Conservation (phyloP, 768 basidiomycete genomes). For the Boletus bicolor region DNA sequence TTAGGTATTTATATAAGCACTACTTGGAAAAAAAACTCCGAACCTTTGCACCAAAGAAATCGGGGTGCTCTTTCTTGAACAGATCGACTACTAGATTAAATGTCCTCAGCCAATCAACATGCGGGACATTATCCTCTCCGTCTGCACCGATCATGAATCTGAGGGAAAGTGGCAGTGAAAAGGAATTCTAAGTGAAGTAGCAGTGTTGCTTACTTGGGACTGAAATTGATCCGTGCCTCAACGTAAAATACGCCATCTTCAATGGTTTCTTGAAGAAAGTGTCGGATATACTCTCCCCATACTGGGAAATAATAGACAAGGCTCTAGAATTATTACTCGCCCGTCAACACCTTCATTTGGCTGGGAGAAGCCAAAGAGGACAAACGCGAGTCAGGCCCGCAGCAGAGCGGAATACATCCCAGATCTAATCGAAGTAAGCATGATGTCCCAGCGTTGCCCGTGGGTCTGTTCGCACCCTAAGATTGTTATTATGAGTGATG, state of each 20-base stretch:
- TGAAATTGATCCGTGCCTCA: constrained; percentile 68
- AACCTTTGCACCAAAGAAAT: constrained; percentile 68
- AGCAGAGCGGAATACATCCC: constrained; percentile 65
- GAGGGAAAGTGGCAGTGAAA: not conserved
- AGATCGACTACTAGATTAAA: constrained; percentile 52
- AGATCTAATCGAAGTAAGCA: constrained; percentile 48
- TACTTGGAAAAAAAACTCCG: constrained; percentile 1
- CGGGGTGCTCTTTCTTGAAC: constrained; percentile 54
- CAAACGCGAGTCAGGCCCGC: constrained; percentile 49
- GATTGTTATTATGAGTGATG: constrained; percentile 64
- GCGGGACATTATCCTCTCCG: constrained; percentile 55
- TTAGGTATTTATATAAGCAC: not conserved
- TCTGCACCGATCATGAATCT: constrained; percentile 58
- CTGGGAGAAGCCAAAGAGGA: not conserved
- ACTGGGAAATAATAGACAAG: constrained; percentile 53
- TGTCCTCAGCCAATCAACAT: constrained; percentile 54
- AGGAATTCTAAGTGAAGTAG: not conserved
- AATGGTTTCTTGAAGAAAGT: constrained; percentile 59
- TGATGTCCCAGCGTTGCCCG: not conserved
- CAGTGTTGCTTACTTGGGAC: constrained; percentile 42
- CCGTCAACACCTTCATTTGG: not conserved
- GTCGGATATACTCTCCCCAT: constrained; percentile 55
- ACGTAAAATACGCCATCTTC: constrained; percentile 71
- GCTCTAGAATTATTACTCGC: constrained; percentile 22
- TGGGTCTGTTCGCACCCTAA: constrained; percentile 43